These are phyloP conservation scores for Plasmodium ovale DNA, from an alignment of 169 alveolate genomes.

Conservation along the genomic window DNA sequence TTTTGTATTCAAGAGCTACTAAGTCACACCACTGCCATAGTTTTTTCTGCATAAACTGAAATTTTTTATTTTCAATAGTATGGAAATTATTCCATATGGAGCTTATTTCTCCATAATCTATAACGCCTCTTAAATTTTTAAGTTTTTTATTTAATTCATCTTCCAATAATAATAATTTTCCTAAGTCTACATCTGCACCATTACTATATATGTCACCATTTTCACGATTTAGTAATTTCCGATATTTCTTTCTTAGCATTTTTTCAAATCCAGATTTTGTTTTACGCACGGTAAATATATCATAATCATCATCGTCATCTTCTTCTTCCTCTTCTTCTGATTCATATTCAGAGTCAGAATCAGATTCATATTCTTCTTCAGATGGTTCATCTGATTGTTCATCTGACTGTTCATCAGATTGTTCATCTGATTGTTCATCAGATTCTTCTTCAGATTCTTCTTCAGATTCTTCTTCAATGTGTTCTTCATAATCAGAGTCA, in stretches of 20 bases:
- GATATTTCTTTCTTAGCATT: too few species aligned
- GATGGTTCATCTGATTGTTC: background rate
- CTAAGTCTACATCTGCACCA: background rate
- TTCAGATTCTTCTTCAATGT: too few species aligned
- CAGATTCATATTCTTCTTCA: conserved; percentile 8
- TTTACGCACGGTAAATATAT: too few species aligned
- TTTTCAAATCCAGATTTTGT: too few species aligned
- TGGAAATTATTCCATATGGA: conserved; percentile 15
- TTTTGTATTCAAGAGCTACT: conserved; percentile 30
- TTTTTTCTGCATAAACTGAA: background rate
- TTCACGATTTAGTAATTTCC: background rate
- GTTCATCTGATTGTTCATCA: conserved; percentile 11
- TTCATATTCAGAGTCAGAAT: conserved; percentile 4
- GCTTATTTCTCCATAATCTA: background rate
- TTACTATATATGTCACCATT: background rate
- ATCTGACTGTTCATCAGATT: background rate
- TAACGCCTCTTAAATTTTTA: background rate
- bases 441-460: background rate
- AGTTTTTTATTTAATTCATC: conserved; percentile 19
- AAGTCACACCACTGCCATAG: conserved; percentile 41
- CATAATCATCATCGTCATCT: too few species aligned
- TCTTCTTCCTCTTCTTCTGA: too few species aligned
- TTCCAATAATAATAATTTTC: conserved; percentile 1
- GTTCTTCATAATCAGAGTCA: too few species aligned
- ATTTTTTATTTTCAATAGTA: conserved; percentile 21